Evolutionary conservation across 208 protist species (phyloP), one percentile per base, ranked within the genome.

Genomic region (Crithidia mellificae): DNA sequence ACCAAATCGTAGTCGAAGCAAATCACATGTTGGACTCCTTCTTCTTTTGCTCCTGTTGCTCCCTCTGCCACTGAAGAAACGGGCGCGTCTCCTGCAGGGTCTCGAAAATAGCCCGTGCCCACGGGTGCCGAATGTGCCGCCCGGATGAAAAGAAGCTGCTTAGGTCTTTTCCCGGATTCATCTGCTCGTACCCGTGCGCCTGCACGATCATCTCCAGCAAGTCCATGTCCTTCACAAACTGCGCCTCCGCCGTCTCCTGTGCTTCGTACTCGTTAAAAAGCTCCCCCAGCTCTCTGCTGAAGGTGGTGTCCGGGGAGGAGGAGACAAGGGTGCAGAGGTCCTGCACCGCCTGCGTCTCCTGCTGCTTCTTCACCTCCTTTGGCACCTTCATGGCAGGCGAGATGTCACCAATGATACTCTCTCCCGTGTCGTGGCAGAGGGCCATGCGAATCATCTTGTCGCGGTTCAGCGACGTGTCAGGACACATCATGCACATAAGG

Each of bases 151-250:
- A 96, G 71, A 97, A 97, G 25, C 65, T 74, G 68, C 67, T 66
- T 7, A 97, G 68, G 62, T 95, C 75, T 36, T 87, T 93, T 29
- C 78, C 87, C 1, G 81, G 86, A 58, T 91, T 50, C 41, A 69
- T 30, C 29, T 32, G 32, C 76, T 97, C 94, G 74, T 97, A 97
- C 32, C 77, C 63, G 54, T 92, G 83, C 25, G 92, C 94, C 80
- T 97, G 94, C 38, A 93, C 76, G 30, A 96, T 78, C 94, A 97
- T 97, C 66, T 97, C 94, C 24, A 97, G 78, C 51, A 93, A 62
- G 64, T 97, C 94, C 81, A 96, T 93, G 69, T 97, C 94, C 66
- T 92, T 94, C 20, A 97, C 84, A 74, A 96, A 95, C 12, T 78
- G 76, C 22, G 92, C 66, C 78, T 97, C 94, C 14, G 72, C 41